Evolutionary conservation across 176 grass and related monocot genomes (phyloP).

Genomic region (Musa schizocarpa): DNA sequence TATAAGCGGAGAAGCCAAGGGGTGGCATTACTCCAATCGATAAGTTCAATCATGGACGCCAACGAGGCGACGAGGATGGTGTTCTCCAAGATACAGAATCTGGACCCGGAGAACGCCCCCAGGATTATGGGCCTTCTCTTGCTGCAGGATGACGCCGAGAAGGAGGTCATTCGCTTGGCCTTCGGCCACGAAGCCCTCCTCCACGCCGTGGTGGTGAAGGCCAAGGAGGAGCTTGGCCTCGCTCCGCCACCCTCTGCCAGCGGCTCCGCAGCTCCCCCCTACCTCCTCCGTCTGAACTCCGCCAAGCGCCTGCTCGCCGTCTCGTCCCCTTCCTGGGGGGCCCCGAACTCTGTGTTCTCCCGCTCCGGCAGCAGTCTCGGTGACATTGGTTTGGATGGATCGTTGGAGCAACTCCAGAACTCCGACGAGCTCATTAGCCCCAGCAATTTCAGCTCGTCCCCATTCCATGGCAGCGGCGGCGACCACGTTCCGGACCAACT

Average conservation of each 20-base stretch:
- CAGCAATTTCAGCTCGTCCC: slow-evolving; percentile 21
- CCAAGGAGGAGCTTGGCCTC: slow-evolving; percentile 54
- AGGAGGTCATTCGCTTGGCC: slow-evolving; percentile 89
- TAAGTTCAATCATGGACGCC: slow-evolving; percentile 52
- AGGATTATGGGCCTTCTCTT: slow-evolving; percentile 86
- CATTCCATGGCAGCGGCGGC: slow-evolving; percentile 23
- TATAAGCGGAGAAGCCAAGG: background rate
- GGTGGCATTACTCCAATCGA: background rate
- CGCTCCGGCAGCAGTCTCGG: slow-evolving; percentile 33
- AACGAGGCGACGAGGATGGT: slow-evolving; percentile 91
- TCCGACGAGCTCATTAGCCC: slow-evolving; percentile 50
- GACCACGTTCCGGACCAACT: slow-evolving; percentile 52
- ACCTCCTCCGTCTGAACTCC: slow-evolving; percentile 46
- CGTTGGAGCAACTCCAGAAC: slow-evolving; percentile 16
- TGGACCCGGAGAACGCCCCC: slow-evolving; percentile 79
- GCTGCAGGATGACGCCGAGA: slow-evolving; percentile 77
- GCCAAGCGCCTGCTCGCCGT: slow-evolving; percentile 35
- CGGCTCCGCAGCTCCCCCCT: slow-evolving; percentile 23
- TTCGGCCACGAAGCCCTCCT: slow-evolving; percentile 77
- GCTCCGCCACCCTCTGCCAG: slow-evolving; percentile 11
- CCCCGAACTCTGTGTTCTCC: slow-evolving; percentile 46
- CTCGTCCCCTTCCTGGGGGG: slow-evolving; percentile 56
- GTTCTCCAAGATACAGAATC: slow-evolving; percentile 80
- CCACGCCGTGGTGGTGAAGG: slow-evolving; percentile 50
- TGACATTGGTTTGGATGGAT: slow-evolving; percentile 29